phyloP scores from a whole-genome alignment of 306 rosid species.

The Comarum palustre region DNA sequence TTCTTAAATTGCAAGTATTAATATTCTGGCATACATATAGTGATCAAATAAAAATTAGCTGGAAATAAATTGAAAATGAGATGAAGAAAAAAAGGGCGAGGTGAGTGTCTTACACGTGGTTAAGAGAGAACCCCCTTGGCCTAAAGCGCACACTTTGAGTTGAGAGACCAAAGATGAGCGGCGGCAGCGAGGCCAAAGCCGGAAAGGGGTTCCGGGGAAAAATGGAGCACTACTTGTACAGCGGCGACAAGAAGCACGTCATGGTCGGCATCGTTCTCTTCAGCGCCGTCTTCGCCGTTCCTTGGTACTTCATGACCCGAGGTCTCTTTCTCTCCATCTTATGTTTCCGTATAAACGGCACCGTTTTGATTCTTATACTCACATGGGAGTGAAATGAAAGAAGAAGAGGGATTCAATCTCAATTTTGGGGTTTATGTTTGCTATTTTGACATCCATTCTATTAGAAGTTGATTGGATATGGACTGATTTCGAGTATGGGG shows the following conservation, averaged over 20 bases:
- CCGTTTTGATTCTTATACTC: background rate
- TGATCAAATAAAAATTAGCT: no score
- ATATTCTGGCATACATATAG: no score
- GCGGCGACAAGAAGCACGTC: constrained; percentile 90
- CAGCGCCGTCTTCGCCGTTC: constrained; percentile 52
- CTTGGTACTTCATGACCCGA: constrained; percentile 71
- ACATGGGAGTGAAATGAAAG: no score
- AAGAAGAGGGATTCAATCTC: background rate
- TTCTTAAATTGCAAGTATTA: no score
- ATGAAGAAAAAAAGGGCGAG: no score
- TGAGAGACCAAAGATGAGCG: background rate
- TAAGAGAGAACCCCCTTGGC: no score
- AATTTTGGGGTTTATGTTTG: background rate
- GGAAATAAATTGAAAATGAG: no score
- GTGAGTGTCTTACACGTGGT: no score
- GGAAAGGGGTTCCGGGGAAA: constrained; percentile 53
- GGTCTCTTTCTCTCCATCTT: constrained; percentile 33
- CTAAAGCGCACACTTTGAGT: no score
- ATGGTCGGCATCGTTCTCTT: constrained; percentile 65
- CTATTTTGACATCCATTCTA: background rate
- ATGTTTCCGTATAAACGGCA: background rate
- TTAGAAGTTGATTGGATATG: no score
- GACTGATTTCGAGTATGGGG: background rate
- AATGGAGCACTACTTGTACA: constrained; percentile 60
- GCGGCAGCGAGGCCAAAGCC: constrained; percentile 43